A percentile compares a stretch with the other conserved stretches of the same genome.
These are phyloP conservation scores for Ochromonas danica DNA, from an alignment of 108 stramenopile species.

Conservation along the genomic window DNA sequence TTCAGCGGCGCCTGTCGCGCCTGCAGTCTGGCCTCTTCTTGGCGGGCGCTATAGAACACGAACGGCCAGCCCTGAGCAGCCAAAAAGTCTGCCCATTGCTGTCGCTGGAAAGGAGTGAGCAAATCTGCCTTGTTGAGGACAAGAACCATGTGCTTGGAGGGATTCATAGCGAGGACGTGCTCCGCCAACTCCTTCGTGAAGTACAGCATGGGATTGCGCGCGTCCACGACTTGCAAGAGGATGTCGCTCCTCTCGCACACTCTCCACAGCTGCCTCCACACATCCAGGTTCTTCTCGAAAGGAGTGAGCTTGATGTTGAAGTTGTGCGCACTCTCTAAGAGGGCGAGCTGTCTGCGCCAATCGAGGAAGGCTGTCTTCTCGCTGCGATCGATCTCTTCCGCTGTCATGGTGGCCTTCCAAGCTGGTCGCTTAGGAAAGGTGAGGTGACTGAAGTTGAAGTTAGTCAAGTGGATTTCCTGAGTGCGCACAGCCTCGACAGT, in stretches of 20 bases:
- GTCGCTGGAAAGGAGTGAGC: constrained; percentile 71
- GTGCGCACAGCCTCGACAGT: neutral
- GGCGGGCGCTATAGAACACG: constrained; percentile 92
- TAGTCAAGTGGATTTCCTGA: constrained; percentile 25
- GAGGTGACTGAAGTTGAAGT: constrained; percentile 80
- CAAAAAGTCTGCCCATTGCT: constrained; percentile 81
- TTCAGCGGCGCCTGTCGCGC: too few relatives aligned
- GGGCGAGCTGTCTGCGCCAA: constrained; percentile 88
- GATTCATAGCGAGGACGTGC: constrained; percentile 70
- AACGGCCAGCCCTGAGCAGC: constrained; percentile 67
- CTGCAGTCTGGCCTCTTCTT: too few relatives aligned
- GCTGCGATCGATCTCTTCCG: constrained; percentile 72
- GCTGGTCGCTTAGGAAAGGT: constrained; percentile 83
- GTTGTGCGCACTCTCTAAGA: constrained; percentile 48
- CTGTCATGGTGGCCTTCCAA: constrained; percentile 82
- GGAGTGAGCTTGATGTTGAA: constrained; percentile 67
- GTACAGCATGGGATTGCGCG: constrained; percentile 93
- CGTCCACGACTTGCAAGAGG: constrained; percentile 92
- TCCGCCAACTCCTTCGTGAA: constrained; percentile 72
- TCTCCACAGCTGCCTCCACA: constrained; percentile 98
- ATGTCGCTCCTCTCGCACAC: constrained; percentile 88
- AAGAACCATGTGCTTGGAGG: constrained; percentile 80
- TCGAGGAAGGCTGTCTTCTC: constrained; percentile 88
- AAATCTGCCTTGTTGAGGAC: constrained; percentile 97
- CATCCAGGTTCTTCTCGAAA: constrained; percentile 98